These are phyloP conservation scores for Colletotrichum sp. DNA, from an alignment of 2,329 filamentous ascomycete genomes.

Conservation along the genomic window DNA sequence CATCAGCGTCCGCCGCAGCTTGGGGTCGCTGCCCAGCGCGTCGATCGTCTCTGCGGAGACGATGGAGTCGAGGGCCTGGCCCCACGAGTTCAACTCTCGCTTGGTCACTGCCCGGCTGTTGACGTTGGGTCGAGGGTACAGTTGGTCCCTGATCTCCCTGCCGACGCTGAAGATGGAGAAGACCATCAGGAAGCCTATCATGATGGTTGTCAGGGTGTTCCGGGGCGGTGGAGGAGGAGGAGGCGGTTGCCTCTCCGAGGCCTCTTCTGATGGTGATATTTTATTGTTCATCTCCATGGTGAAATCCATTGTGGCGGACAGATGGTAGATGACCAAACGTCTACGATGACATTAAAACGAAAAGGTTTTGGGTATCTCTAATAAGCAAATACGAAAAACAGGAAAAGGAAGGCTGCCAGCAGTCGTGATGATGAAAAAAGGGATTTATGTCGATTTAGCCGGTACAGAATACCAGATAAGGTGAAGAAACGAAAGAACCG, in stretches of 20 bases:
- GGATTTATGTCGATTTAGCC: not conserved
- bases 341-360: not conserved
- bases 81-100: constrained; percentile 4
- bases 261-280: not conserved
- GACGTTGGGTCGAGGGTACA: not conserved
- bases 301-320: not conserved
- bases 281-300: not conserved
- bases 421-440: not conserved
- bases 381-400: not conserved
- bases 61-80: constrained; percentile 12
- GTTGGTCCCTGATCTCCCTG: constrained; percentile 1
- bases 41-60: constrained; percentile 12
- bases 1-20: constrained; percentile 13
- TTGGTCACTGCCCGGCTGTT: not conserved
- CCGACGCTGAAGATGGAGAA: constrained; percentile 16
- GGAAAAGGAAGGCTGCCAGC: not conserved
- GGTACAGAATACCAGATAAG: not conserved
- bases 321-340: not conserved
- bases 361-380: not conserved
- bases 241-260: not conserved
- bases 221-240: not conserved
- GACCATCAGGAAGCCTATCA: constrained; percentile 9
- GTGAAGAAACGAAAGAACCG: not conserved
- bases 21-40: constrained; percentile 13
- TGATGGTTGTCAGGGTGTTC: not conserved